These are phyloP conservation scores for Suillus subalutaceus DNA, from an alignment of 768 basidiomycete genomes.

Conservation along the genomic window DNA sequence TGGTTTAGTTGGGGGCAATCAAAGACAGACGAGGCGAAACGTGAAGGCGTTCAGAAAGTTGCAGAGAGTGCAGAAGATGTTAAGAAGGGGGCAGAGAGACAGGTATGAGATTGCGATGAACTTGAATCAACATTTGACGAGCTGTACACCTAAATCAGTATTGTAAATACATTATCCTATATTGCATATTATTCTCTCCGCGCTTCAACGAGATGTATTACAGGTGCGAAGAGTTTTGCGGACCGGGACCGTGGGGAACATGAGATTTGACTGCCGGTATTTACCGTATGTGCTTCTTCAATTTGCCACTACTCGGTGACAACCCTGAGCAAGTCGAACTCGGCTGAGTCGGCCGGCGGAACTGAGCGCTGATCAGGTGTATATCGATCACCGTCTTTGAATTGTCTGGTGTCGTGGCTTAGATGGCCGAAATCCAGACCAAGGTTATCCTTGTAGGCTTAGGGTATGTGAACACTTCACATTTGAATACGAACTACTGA, in stretches of 20 bases:
- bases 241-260: neutral
- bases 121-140: neutral
- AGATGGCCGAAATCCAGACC: constrained; percentile 23
- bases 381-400: neutral
- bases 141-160: neutral
- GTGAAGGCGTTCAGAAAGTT: constrained; percentile 28
- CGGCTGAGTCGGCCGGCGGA: neutral
- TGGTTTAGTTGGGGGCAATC: constrained; percentile 45
- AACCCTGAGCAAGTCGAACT: neutral
- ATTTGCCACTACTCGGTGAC: too few relatives aligned
- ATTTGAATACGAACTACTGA: neutral
- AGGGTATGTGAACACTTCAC: constrained; percentile 40
- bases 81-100: constrained; percentile 31
- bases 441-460: constrained; percentile 51
- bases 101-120: constrained; percentile 18
- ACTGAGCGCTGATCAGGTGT: neutral
- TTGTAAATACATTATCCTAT: neutral
- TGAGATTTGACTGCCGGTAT: neutral
- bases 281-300: neutral
- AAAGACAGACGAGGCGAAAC: constrained; percentile 34
- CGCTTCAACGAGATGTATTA: neutral
- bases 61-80: constrained; percentile 32
- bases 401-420: neutral
- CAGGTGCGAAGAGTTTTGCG: neutral
- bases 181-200: neutral